phyloP scores from a whole-genome alignment of 1,139 yeast genomes.

The Maudiozyma humilis region DNA sequence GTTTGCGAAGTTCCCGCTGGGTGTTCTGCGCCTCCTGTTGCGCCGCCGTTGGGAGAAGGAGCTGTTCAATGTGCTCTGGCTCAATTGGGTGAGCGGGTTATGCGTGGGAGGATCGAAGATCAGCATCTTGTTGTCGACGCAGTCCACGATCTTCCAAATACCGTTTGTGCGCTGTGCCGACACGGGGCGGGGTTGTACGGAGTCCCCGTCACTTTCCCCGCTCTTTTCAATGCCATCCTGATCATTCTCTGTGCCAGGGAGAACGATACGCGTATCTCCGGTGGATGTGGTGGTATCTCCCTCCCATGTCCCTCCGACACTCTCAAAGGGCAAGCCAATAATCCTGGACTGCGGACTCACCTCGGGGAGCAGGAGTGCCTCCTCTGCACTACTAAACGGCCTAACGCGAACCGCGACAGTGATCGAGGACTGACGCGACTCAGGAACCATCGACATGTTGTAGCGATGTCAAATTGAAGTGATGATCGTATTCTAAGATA shows the following conservation, averaged over 20 bases:
- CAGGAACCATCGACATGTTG: neutral
- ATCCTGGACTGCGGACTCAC: neutral
- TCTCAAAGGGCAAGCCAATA: neutral
- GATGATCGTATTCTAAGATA: too few relatives aligned
- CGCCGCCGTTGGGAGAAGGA: conserved; percentile 16
- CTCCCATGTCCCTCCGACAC: conserved; percentile 13
- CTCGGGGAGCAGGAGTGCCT: conserved; percentile 35
- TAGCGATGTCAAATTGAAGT: too few relatives aligned
- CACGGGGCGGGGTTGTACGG: neutral
- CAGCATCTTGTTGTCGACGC: conserved; percentile 81
- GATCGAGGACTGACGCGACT: conserved; percentile 49
- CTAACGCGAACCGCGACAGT: conserved; percentile 76
- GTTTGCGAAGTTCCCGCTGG: neutral
- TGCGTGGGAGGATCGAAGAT: conserved; percentile 78
- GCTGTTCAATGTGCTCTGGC: conserved; percentile 47
- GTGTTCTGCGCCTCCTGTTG: conserved; percentile 24
- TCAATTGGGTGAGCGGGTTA: conserved; percentile 58
- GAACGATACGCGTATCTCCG: conserved; percentile 4
- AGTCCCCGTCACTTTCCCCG: neutral
- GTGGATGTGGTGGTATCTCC: neutral
- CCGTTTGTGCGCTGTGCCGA: conserved; percentile 37
- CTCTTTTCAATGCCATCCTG: neutral
- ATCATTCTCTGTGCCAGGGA: conserved; percentile 1
- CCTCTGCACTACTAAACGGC: conserved; percentile 65
- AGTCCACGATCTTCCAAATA: conserved; percentile 65